Conservation (phyloP, 257 asterid species). For the Ilex aquifolium region DNA sequence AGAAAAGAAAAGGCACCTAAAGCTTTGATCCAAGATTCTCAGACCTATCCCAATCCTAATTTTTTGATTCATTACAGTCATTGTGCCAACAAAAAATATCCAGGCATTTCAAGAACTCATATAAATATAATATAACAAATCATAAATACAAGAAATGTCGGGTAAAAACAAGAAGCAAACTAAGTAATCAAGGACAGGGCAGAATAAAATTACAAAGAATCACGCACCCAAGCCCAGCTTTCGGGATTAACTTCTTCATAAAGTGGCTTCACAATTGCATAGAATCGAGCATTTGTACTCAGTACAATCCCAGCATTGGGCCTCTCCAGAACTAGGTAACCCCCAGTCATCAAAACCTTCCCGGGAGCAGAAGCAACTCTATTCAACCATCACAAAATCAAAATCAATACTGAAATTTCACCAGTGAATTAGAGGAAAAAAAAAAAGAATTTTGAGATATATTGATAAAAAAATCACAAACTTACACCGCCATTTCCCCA, state of each 20-base stretch:
- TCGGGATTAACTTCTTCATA: conserved; percentile 55
- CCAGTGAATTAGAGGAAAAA: conserved; percentile 6
- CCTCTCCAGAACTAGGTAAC: conserved; percentile 92
- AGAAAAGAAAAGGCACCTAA: no score
- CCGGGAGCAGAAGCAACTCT: conserved; percentile 99
- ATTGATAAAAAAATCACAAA: neutral
- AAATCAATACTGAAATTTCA: conserved; percentile 5
- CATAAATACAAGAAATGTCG: no score
- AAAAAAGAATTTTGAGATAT: no score
- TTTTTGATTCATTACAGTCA: no score
- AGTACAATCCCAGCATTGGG: conserved; percentile 95
- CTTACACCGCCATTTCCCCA: conserved; percentile 22
- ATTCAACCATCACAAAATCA: conserved; percentile 7
- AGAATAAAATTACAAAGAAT: neutral
- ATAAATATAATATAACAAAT: neutral
- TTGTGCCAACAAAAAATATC: no score
- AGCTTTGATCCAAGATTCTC: no score
- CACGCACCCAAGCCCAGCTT: conserved; percentile 79
- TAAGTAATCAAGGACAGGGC: neutral
- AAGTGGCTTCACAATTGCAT: conserved; percentile 82
- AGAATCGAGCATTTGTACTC: conserved; percentile 95
- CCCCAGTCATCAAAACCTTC: conserved; percentile 96
- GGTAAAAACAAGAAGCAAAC: no score
- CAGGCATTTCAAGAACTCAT: neutral
- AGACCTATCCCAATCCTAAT: no score